Percentiles rank a stretch among this genome's conserved stretches.
Conservation (phyloP, 2,329 filamentous ascomycete genomes). For the Catunica adiposa region DNA sequence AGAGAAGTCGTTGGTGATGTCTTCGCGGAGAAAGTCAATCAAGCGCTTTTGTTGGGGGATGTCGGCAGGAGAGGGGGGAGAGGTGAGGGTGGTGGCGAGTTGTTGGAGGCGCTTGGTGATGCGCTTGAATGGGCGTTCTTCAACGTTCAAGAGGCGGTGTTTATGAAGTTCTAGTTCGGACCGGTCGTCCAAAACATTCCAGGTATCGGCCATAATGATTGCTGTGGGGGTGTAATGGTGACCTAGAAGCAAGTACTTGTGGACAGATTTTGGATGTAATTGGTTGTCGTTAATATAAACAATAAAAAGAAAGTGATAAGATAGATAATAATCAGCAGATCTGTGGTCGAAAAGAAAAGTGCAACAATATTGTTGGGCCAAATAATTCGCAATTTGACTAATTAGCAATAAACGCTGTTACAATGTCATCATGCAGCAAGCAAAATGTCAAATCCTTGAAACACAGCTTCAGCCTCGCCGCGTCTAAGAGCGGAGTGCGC, state of each 20-base stretch:
- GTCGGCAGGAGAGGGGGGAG: constrained; percentile 45
- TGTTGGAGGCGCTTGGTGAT: constrained; percentile 58
- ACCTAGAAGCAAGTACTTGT: not conserved
- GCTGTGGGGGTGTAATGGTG: not conserved
- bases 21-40: constrained; percentile 58
- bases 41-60: constrained; percentile 24
- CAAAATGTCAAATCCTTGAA: not conserved
- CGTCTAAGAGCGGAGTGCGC: not conserved
- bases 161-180: constrained; percentile 80
- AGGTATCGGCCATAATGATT: constrained; percentile 28
- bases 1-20: constrained; percentile 74
- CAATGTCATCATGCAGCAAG: not conserved
- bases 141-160: constrained; percentile 68
- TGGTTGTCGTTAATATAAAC: not conserved
- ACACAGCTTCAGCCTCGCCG: not conserved
- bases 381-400: not conserved
- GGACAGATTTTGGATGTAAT: not conserved
- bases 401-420: not conserved
- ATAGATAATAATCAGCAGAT: too few species aligned
- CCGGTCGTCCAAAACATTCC: constrained; percentile 53
- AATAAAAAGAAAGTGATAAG: not conserved
- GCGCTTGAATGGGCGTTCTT: constrained; percentile 83
- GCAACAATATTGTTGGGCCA: not conserved
- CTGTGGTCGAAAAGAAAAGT: not conserved
- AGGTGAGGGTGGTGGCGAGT: constrained; percentile 34